Evolutionary conservation across 2,329 filamentous ascomycete genomes (phyloP).

Genomic region (Hirsutella thompsonii): DNA sequence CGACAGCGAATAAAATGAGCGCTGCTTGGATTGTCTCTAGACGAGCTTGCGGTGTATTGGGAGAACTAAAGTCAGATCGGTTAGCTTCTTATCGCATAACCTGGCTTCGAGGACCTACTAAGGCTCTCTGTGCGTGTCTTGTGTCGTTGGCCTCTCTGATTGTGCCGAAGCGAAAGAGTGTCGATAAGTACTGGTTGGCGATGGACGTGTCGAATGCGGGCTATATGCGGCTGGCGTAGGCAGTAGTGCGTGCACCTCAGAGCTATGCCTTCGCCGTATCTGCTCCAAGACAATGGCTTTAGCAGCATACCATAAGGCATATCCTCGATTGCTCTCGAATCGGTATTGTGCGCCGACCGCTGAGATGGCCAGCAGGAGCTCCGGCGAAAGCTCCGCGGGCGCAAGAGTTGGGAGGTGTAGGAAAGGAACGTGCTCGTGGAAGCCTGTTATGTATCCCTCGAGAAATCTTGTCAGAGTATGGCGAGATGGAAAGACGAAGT

Average conservation of each 20-base stretch:
- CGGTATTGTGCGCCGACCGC: conserved; percentile 56
- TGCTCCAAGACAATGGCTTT: conserved; percentile 46
- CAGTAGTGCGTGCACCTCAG: conserved; percentile 41
- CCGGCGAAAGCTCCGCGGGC: conserved; percentile 51
- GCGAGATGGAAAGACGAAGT: conserved; percentile 56
- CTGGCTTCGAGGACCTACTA: conserved; percentile 30
- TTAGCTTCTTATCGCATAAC: neutral
- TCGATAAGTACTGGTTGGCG: conserved; percentile 41
- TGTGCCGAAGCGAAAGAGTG: conserved; percentile 47
- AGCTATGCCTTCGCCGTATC: conserved; percentile 42
- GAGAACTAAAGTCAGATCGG: conserved; percentile 25
- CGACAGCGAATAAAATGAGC: conserved; percentile 45
- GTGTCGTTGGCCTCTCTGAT: conserved; percentile 41
- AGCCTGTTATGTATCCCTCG: conserved; percentile 57
- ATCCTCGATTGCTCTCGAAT: conserved; percentile 45
- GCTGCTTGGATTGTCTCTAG: conserved; percentile 55
- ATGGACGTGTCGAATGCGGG: conserved; percentile 45
- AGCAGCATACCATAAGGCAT: conserved; percentile 48
- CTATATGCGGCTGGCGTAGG: conserved; percentile 46
- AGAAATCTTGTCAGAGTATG: conserved; percentile 57
- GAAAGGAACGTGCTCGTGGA: conserved; percentile 44
- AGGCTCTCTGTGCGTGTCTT: conserved; percentile 45
- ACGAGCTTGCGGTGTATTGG: conserved; percentile 44
- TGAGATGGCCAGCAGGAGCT: conserved; percentile 53
- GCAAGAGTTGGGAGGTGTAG: conserved; percentile 55